phyloP scores from a whole-genome alignment of 805 yeast species.

The Nakazawaea ambrosiae region DNA sequence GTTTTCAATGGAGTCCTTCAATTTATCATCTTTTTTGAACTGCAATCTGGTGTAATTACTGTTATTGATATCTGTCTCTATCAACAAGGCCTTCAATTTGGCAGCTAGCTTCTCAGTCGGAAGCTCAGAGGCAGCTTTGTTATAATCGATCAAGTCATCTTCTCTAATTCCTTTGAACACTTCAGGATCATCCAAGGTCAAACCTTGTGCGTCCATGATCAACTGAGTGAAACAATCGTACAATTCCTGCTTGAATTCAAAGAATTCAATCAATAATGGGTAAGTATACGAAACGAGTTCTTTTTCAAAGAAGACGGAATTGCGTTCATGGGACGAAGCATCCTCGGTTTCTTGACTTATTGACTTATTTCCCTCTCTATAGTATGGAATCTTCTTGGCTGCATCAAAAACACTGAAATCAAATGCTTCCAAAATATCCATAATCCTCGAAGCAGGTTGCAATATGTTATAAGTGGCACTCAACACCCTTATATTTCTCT shows the following conservation, averaged over 20 bases:
- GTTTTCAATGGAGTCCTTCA: constrained; percentile 31
- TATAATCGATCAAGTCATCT: constrained; percentile 39
- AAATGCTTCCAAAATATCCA: constrained; percentile 51
- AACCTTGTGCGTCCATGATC: constrained; percentile 60
- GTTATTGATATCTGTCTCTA: constrained; percentile 36
- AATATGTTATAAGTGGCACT: constrained; percentile 47
- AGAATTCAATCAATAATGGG: constrained; percentile 60
- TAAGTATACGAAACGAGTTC: constrained; percentile 25
- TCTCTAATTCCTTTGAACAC: constrained; percentile 59
- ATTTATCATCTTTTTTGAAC: constrained; percentile 30
- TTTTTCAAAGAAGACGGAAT: constrained; percentile 9
- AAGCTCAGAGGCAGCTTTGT: constrained; percentile 28
- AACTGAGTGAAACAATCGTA: constrained; percentile 55
- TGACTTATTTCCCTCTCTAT: background rate
- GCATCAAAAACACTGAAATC: constrained; percentile 46
- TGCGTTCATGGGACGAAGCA: background rate
- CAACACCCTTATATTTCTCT: constrained; percentile 46
- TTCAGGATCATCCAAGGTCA: constrained; percentile 70
- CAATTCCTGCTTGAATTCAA: constrained; percentile 64
- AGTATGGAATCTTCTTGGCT: constrained; percentile 5
- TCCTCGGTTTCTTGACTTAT: background rate
- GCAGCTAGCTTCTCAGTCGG: constrained; percentile 45
- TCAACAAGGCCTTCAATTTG: constrained; percentile 37
- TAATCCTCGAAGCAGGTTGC: constrained; percentile 38
- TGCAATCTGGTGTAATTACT: constrained; percentile 23